Base-by-base conservation (phyloP, 2,329 filamentous ascomycete species). In the Colletotrichum trifolii region DNA sequence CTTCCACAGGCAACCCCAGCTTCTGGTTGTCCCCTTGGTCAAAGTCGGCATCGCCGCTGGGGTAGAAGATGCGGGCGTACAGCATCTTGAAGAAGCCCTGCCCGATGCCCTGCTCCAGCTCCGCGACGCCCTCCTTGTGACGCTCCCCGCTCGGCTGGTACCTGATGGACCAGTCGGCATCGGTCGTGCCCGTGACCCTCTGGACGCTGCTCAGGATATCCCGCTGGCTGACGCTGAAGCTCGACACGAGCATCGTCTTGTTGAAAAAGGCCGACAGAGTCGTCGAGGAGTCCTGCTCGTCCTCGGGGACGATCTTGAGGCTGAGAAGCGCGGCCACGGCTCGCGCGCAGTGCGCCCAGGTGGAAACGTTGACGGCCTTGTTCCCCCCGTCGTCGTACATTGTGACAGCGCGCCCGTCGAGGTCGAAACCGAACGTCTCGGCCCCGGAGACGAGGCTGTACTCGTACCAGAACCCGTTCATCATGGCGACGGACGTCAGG, bases 141-240 rank as follows among this genome's bases (percentile, higher is more conserved):
- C 87, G 81, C 71, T 84, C 75, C 40, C 76, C 67, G 2, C 78
- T 75, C 0, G 73, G 68, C 74, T 88, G 82, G 12, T 45, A 33
- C 3, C 38, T 43, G 4, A 50, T 40, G 11, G 36, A 50, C 89
- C 89, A 92, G 69, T 91, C 88, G 0, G 74, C 75, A 42, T 89
- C 85, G 1, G 76, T 84, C 0, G 83, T 87, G 0, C 83, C 83
- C 0, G 85, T 84, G 3, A 88, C 87, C 0, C 84, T 83, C 69
- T 89, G 80, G 8, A 89, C 75, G n/a, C 82, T 83, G 46, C 84
- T 82, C 56, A 92, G 80, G 78, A 92, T 91, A 10, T 92, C 88
- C 11, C 81, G 80, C 74, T 92, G 90, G 67, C 75, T 86, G 67
- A 88, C 69, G 8, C 77, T 74, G 75, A 90, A 91, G 65, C 85